Evolutionary conservation across 1,284 basidiomycete genomes (phyloP).

Genomic region (Trametes sp.): DNA sequence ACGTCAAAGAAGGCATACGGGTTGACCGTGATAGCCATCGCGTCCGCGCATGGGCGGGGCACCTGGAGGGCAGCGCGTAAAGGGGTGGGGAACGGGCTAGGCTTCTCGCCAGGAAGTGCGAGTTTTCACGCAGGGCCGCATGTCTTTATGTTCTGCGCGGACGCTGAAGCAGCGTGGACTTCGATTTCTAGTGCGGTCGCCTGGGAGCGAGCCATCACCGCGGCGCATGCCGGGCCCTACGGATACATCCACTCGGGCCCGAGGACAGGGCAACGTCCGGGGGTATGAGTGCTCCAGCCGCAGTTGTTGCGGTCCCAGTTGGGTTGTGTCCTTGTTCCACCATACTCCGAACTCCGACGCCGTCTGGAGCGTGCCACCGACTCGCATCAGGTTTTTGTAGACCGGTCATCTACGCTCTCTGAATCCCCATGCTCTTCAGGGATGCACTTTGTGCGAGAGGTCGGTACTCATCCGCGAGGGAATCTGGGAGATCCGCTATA

Average conservation of each 20-base stretch:
- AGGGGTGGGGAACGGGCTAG: slow-evolving; percentile 4
- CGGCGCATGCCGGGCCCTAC: slow-evolving; percentile 11
- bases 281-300: neutral
- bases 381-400: neutral
- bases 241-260: slow-evolving; percentile 9
- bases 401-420: neutral
- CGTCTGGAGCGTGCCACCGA: neutral
- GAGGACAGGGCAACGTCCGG: neutral
- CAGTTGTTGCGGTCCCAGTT: neutral
- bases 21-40: slow-evolving; percentile 18
- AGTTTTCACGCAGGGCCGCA: neutral
- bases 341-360: no score
- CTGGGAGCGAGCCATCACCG: slow-evolving; percentile 10
- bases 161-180: slow-evolving; percentile 5
- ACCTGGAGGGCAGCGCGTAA: neutral
- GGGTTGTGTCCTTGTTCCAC: neutral
- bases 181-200: slow-evolving; percentile 14
- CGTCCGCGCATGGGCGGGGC: slow-evolving; percentile 3
- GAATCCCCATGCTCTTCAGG: neutral
- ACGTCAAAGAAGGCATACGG: slow-evolving; percentile 21
- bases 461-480: neutral
- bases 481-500: slow-evolving; percentile 6
- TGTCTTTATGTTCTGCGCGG: slow-evolving; percentile 12
- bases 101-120: neutral
- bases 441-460: slow-evolving; percentile 3